Conservation (phyloP, 805 yeast genomes). For the Ogataea pignaliae region DNA sequence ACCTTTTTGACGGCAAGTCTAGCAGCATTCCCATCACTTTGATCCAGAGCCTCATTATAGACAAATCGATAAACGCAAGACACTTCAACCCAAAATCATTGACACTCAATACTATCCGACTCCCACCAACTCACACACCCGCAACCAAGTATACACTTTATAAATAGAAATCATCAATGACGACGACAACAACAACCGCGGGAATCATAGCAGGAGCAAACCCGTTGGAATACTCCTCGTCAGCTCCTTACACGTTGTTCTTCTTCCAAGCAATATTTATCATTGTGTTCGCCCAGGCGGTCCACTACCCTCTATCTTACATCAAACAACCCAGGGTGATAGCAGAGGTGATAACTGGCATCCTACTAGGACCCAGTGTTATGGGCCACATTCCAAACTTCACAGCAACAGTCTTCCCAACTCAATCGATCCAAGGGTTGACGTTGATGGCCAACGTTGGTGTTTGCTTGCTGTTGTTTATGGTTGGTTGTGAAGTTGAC, state of each 20-base stretch:
- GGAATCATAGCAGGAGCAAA: conserved; percentile 71
- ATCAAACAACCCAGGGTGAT: conserved; percentile 76
- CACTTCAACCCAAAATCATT: too few relatives aligned
- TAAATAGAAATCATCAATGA: too few relatives aligned
- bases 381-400: conserved; percentile 69
- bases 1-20: too few relatives aligned
- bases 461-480: conserved; percentile 66
- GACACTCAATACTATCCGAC: too few relatives aligned
- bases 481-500: conserved; percentile 79
- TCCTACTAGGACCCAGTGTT: conserved; percentile 70
- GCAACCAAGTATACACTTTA: too few relatives aligned
- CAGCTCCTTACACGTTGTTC: conserved; percentile 64
- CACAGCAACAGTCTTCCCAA: conserved; percentile 60
- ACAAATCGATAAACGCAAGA: too few relatives aligned
- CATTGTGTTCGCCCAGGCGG: conserved; percentile 50
- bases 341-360: conserved; percentile 77
- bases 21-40: too few relatives aligned
- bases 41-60: too few relatives aligned
- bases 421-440: conserved; percentile 56
- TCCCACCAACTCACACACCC: too few relatives aligned
- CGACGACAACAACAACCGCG: conserved; percentile 29
- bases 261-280: conserved; percentile 66
- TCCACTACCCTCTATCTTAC: conserved; percentile 56
- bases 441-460: conserved; percentile 72
- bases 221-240: conserved; percentile 55